Evolutionary conservation across 1,284 basidiomycete species (phyloP), one percentile per base, ranked within the genome.

Genomic region (Fomitopsis pinicola): DNA sequence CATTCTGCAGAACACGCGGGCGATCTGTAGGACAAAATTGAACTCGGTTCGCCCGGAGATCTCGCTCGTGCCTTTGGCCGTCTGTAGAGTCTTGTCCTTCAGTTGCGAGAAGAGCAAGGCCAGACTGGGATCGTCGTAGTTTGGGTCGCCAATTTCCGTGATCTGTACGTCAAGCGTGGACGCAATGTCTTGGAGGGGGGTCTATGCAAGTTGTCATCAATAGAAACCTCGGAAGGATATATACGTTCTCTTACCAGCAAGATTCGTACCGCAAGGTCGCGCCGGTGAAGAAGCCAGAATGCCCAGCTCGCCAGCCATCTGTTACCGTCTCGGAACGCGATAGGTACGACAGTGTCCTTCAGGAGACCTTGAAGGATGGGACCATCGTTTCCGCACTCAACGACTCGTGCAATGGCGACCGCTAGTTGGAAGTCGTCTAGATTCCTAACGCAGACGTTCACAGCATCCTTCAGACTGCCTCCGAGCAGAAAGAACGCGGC

Each of bases 281-380:
- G 82, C 38, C 93, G 81, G 65, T 88, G 87, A 33, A 98, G 78
- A 64, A 94, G 79, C 94, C 95, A 97, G 73, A 98, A 95, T 3
- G 92, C 93, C 97, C 96, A 99, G 63, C 90, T 94, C n/a, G 87
- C 92, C n/a, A 98, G 78, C 91, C 93, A 98, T 40, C 97, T 83
- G 73, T 98, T 95, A 0, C 95, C 95, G 19, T 88, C 83, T 58
- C 81, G 80, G 71, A 98, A 93, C 0, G 95, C 95, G 22, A 84
- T 80, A 0, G 96, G 95, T 1, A 99, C 75, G 2, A 98, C 88
- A 0, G 83, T 87, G 54, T 83, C 83, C 19, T 81, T 83, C 40
- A 98, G 75, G 26, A 98, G 85, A 54, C 82, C 82, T 22, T 77
- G 77, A 30, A 98, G 73, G 0, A 98, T 76, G 1, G 91, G 92